Evolutionary conservation across 768 basidiomycete species (phyloP), one percentile per base, ranked within the genome.

Genomic region (Scleroderma bovista): DNA sequence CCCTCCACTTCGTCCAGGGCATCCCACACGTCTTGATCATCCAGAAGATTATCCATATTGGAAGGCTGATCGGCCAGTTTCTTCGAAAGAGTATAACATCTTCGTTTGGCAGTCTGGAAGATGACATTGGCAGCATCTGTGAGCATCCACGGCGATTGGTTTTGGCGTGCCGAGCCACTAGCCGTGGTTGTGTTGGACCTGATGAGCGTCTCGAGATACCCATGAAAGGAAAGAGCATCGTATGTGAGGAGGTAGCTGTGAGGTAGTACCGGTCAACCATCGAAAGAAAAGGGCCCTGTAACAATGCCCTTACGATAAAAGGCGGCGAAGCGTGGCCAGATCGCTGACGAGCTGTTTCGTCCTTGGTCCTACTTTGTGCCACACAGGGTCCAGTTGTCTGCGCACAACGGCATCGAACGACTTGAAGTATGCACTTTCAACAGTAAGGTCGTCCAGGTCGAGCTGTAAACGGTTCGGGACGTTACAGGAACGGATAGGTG

Each of bases 321-420:
- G 77, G 40, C 85, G 82, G 1, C 96, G 78, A 1, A 99, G 75
- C 2, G 84, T 86, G 0, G 87, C 83, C 16, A 99, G 79, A 63
- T 98, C 95, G 45, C 75, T 80, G 9, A 97, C 92, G 11, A 98
- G 80, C 52, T 93, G 90, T 58, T 90, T 93, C 5, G 94, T 98
- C 52, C 81, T 86, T 1, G 90, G 84, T 0, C 93, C 93, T 23
- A 95, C 94, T 69, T 93, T 91, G 67, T 98, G 93, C 95, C 96
- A 98, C 7, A 96, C 86, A 0, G 93, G 78, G 65, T 96, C 92
- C 8, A 98, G 79, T 60, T 94, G 92, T 29, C 81, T 79, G 3
- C 94, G 81, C 2, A 97, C 93, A 44, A 95, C 77, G 17, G 79
- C 70, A 60, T 97, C 94, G 60, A 98, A 99, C 1, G 88, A 91